phyloP scores from a whole-genome alignment of 2,329 filamentous ascomycete species.

The Didymellaceae sp. region DNA sequence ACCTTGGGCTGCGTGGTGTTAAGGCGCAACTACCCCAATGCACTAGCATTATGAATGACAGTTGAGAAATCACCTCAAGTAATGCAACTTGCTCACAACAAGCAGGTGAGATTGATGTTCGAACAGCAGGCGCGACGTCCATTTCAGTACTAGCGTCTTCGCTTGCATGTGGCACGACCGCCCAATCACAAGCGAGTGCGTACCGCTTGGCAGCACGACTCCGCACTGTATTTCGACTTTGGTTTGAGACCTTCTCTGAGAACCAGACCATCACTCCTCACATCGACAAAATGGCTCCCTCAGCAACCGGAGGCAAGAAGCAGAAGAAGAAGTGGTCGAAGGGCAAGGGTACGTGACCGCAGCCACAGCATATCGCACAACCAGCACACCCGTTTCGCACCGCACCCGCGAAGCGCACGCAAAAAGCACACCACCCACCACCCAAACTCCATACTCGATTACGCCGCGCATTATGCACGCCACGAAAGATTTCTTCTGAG shows the following conservation, averaged over 20 bases:
- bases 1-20: no score
- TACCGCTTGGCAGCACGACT: slow-evolving; percentile 1
- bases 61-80: no score
- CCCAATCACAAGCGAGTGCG: neutral
- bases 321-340: slow-evolving; percentile 83
- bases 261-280: slow-evolving; percentile 13
- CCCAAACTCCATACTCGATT: slow-evolving; percentile 3
- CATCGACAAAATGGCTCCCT: slow-evolving; percentile 49
- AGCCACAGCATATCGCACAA: no score
- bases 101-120: neutral
- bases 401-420: slow-evolving; percentile 15
- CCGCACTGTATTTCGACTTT: slow-evolving; percentile 8
- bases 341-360: slow-evolving; percentile 60
- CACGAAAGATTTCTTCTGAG: neutral
- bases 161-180: slow-evolving; percentile 8
- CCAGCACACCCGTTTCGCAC: slow-evolving; percentile 16
- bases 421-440: slow-evolving; percentile 1
- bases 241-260: slow-evolving; percentile 1
- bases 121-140: no score
- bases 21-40: no score
- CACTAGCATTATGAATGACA: no score
- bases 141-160: slow-evolving; percentile 6
- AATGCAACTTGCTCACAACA: no score
- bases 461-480: slow-evolving; percentile 3
- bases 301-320: slow-evolving; percentile 74